phyloP scores from a whole-genome alignment of 768 basidiomycete species.

The Guyanaporus albipodus region DNA sequence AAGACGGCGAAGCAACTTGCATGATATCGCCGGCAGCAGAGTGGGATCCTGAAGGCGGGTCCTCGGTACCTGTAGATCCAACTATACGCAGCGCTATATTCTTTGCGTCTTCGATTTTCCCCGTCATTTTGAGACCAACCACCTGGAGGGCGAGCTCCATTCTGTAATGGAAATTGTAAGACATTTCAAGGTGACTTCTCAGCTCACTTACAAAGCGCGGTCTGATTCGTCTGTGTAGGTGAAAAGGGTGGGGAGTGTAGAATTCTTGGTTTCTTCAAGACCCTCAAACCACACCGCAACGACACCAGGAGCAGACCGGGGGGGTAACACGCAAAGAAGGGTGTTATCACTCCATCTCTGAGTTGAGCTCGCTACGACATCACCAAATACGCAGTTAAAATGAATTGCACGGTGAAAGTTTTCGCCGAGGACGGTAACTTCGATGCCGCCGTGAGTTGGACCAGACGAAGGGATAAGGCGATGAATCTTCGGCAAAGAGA shows the following conservation, averaged over 20 bases:
- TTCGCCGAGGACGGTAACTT: conserved; percentile 89
- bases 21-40: conserved; percentile 42
- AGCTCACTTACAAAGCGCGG: conserved; percentile 66
- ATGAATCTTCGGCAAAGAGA: conserved; percentile 71
- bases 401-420: conserved; percentile 78
- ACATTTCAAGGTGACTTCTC: conserved; percentile 1
- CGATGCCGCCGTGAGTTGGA: conserved; percentile 88
- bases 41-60: conserved; percentile 34
- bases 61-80: conserved; percentile 59
- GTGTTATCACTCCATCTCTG: conserved; percentile 92
- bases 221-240: conserved; percentile 92
- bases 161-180: conserved; percentile 38
- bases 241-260: conserved; percentile 60
- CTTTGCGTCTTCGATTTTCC: conserved; percentile 89
- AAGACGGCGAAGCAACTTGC: conserved; percentile 46
- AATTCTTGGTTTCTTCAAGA: conserved; percentile 56
- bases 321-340: conserved; percentile 87
- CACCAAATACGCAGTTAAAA: conserved; percentile 83
- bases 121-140: conserved; percentile 95
- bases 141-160: conserved; percentile 96
- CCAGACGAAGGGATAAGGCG: conserved; percentile 81
- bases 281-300: conserved; percentile 91
- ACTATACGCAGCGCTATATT: conserved; percentile 93
- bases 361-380: conserved; percentile 73
- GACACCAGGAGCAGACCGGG: conserved; percentile 72